These are phyloP conservation scores for Penicillium sp. DNA, from an alignment of 2,329 filamentous ascomycete genomes.

Conservation along the genomic window DNA sequence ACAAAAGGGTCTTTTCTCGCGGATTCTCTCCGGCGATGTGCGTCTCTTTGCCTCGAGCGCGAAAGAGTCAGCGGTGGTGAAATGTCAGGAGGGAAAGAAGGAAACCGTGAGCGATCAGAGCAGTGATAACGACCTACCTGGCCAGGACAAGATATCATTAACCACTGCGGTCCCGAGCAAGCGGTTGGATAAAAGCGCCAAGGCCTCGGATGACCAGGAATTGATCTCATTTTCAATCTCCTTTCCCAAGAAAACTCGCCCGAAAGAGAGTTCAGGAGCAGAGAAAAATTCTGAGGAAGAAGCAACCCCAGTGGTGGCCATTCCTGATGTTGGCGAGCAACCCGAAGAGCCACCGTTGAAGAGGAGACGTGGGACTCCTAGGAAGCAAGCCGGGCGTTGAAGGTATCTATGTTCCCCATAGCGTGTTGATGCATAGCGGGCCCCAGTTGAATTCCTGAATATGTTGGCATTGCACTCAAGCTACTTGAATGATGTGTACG, in stretches of 20 bases:
- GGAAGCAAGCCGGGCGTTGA: conserved; percentile 7
- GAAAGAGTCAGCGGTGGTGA: neutral
- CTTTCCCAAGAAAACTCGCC: conserved; percentile 18
- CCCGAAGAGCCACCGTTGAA: conserved; percentile 32
- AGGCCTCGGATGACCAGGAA: conserved; percentile 15
- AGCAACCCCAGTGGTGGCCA: conserved; percentile 14
- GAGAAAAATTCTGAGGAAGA: neutral
- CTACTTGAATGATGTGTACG: conserved; percentile 1
- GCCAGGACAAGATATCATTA: neutral
- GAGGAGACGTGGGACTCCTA: conserved; percentile 28
- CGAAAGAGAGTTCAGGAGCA: neutral
- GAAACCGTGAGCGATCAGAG: conserved; percentile 2
- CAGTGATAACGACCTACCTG: conserved; percentile 1
- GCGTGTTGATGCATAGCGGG: neutral
- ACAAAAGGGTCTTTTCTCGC: conserved; percentile 21
- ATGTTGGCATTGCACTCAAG: too few species aligned
- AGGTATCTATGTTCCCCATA: neutral
- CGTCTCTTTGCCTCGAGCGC: conserved; percentile 7
- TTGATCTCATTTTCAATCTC: conserved; percentile 32
- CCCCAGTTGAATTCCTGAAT: neutral
- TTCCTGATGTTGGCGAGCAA: conserved; percentile 15
- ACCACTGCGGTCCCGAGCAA: conserved; percentile 3
- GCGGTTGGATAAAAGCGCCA: conserved; percentile 8
- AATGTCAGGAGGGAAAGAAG: conserved; percentile 2
- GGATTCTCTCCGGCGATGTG: conserved; percentile 23